Evolutionary conservation across 371 early-diverging fungal genomes (phyloP), one percentile per base, ranked within the genome.

Genomic region (Cokeromyces recurvatus): DNA sequence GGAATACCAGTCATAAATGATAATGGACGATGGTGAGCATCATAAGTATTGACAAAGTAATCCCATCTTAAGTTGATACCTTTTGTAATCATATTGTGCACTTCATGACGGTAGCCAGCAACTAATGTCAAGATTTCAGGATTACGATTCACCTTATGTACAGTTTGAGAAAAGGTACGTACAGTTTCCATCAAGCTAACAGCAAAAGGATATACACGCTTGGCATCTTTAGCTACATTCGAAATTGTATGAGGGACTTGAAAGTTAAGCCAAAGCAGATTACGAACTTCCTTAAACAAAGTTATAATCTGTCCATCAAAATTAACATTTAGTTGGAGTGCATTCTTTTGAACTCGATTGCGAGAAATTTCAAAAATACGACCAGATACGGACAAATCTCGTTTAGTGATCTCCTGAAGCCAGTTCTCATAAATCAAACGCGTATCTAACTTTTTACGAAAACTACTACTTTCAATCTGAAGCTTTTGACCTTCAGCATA

Each of bases 401-500:
- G 82, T 48, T 87, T 85, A 15, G 79, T 79, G 37, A 97, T 92
- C 44, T 95, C 94, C 14, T 77, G 66, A 20, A 90, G 79, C 99
- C 99, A 99, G 12, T 84, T 79, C 17, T 97, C 95, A 58, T 85
- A 99, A 40, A 97, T 84, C 2, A 76, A 59, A 72, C 84, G 76
- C 3, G 95, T 93, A 57, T 96, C 94, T 15, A 96, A 73, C 74
- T 95, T 94, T 59, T 89, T 91, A 35, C 85, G 79, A 85, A 98
- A 97, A 39, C 91, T 87, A 45, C 71, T 81, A 53, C 91, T 89
- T 62, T 95, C 96, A n/a, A 69, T 78, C 46, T 91, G 85, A 9
- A 98, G 79, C 55, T 92, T 89, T 62, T 93, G 92, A 20, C 99
- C 99, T 64, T 98, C 99, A 3, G 92, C 89, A 54, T 97, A 95